Base-by-base conservation (phyloP, 352 stramenopile species). In the Phytophthora rubi region DNA sequence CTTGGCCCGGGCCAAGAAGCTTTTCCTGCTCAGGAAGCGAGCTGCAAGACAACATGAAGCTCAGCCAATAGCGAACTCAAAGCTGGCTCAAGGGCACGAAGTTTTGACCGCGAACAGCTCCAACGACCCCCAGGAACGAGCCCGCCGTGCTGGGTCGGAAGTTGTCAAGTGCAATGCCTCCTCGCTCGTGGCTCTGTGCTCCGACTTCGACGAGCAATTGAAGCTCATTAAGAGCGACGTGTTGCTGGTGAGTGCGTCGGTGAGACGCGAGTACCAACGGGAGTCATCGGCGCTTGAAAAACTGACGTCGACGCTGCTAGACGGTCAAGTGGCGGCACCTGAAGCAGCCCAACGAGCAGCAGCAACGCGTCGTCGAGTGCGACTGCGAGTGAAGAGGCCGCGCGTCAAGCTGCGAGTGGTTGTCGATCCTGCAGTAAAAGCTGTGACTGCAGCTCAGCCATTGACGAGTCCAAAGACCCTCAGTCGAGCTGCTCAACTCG, bases 1-100 rank as follows among this genome's bases (percentile, higher is more conserved):
- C 1, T 64, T 82, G 21, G 63, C 57, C 16, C 63, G 71, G 16
- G 67, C 74, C 12, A 81, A 79, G 58, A 73, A 65, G 61, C 55
- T 73, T 48, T 81, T 71, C 23, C 51, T 73, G 12, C 51, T 32
- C 44, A 51, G 71, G 6, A 56, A 70, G 33, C 33, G 39, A 10
- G 18, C 35, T 23, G 3, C 15, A 52, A 49, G 15, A 15, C 44
- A 4, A 6, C 52, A 28, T 3, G 58, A 53, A 62, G 30, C 8
- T 23, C 26, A 23, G 30, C 13, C 4, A 44, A 58, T 23, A 58
- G 39, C 2, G 30, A 21, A 30, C 45, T 54, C n/a, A 47, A 56
- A 15, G 2, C 1, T 47, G 4, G 49, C 21, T 44, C 54, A 18
- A 62, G 6, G 15, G 35, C 15, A 26, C 26, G 21, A 62, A 53